Base-by-base conservation (phyloP, 345 rosid species). In the Aegle marmelos region DNA sequence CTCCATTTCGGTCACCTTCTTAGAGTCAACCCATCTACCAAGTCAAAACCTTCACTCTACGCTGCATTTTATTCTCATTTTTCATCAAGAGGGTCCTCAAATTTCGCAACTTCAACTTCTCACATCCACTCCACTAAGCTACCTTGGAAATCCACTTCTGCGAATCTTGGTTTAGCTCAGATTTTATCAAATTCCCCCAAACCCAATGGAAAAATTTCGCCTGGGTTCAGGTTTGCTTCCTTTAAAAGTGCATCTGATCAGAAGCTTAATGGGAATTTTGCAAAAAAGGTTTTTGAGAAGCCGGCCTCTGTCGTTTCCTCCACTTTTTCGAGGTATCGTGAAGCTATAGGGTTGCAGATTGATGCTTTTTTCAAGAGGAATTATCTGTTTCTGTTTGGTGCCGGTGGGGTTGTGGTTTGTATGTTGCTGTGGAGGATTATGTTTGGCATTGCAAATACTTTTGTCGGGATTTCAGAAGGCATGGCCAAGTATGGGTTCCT, bases 401-500 rank as follows among this genome's bases (percentile, higher is more conserved):
- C 86, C 5, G 98, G 87, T 48, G 97, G 87, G 63, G 88, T 88
- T 59, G 30, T 91, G 34, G 58, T 89, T 5, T 92, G 97, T 83
- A 86, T 83, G 69, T 83, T 93, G 83, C 81, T 91, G 30, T 95
- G 98, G 98, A 90, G 94, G 90, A 76, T 93, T 75, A 91, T 93
- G 97, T 95, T 89, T 78, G 98, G 97, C 4, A 84, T 94, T 83
- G 98, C 99, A 67, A 94, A 76, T 73, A 85, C 97, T 48, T 91
- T 91, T 75, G 89, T 91, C 66, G 93, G 96, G 63, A 87, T 95
- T 70, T 95, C 97, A 19, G 98, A 94, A 77, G 97, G 97, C 74
- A 86, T 95, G 95, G 91, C 97, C 41, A 92, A 95, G 89, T 95
- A 91, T 31, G 98, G 95, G 17, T 92, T 94, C 79, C 95, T 95